These are phyloP conservation scores for Aspergillus mulundensis DNA, from an alignment of 495 filamentous ascomycete species.

Conservation along the genomic window DNA sequence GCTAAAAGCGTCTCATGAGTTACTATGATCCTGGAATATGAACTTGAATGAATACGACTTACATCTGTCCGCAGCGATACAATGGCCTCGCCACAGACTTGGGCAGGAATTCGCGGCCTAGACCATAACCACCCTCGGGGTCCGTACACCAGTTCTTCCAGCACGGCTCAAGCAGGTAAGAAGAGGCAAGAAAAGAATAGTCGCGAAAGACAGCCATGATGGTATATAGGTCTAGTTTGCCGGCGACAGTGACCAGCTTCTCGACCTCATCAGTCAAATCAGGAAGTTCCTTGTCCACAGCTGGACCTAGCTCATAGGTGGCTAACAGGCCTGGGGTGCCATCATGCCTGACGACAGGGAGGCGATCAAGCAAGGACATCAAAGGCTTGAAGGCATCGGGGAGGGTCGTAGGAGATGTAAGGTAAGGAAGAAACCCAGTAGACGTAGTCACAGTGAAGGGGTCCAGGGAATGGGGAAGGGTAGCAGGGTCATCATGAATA, in stretches of 20 bases:
- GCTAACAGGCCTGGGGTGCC: slow-evolving; percentile 76
- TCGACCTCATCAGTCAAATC: slow-evolving; percentile 69
- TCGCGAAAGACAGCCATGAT: slow-evolving; percentile 84
- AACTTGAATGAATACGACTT: slow-evolving; percentile 33
- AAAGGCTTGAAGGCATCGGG: slow-evolving; percentile 68
- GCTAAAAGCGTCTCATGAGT: slow-evolving; percentile 20
- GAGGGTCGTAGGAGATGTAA: slow-evolving; percentile 32
- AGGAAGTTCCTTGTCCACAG: slow-evolving; percentile 61
- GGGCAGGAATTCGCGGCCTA: slow-evolving; percentile 68
- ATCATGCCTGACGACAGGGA: slow-evolving; percentile 67
- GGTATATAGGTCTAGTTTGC: slow-evolving; percentile 59
- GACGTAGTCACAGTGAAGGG: slow-evolving; percentile 86
- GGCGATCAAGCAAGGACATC: slow-evolving; percentile 63
- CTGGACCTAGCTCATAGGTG: slow-evolving; percentile 62
- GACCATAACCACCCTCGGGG: slow-evolving; percentile 63
- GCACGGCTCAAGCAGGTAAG: slow-evolving; percentile 92
- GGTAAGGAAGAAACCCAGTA: slow-evolving; percentile 64
- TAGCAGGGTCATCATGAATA: slow-evolving; percentile 53
- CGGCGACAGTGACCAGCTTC: slow-evolving; percentile 50
- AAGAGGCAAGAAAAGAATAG: slow-evolving; percentile 83
- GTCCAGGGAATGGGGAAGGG: slow-evolving; percentile 52
- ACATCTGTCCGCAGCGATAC: slow-evolving; percentile 74
- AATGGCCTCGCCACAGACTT: slow-evolving; percentile 68
- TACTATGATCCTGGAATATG: slow-evolving; percentile 7
- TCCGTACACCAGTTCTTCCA: slow-evolving; percentile 63